Evolutionary conservation across 345 rosid genomes (phyloP).

Genomic region (Brassica rapa): DNA sequence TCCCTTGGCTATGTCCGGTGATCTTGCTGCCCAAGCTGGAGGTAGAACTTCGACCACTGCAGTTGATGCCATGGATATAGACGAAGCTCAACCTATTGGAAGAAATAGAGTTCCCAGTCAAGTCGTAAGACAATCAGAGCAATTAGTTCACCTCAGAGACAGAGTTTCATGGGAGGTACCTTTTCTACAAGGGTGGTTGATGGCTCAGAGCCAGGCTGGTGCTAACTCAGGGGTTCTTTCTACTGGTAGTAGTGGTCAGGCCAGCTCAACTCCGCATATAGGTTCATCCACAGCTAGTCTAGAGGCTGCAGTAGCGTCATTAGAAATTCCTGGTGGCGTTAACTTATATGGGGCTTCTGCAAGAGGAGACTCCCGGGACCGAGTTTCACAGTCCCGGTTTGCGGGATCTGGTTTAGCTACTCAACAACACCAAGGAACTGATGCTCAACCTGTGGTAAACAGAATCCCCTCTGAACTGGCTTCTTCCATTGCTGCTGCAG

Average conservation of each 20-base stretch:
- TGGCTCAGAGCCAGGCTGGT: slow-evolving; percentile 68
- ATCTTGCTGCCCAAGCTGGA: slow-evolving; percentile 31
- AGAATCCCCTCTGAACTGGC: slow-evolving; percentile 76
- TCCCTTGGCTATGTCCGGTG: slow-evolving; percentile 49
- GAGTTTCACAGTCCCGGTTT: slow-evolving; percentile 33
- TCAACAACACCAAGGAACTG: slow-evolving; percentile 30
- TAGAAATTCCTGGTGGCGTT: slow-evolving; percentile 51
- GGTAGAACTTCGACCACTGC: slow-evolving; percentile 28
- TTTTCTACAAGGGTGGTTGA: slow-evolving; percentile 75
- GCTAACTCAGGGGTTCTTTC: slow-evolving; percentile 49
- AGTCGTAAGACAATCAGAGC: slow-evolving; percentile 37
- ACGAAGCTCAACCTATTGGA: slow-evolving; percentile 55
- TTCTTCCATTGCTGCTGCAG: slow-evolving; percentile 80
- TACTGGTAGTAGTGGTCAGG: slow-evolving; percentile 43
- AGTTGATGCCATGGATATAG: slow-evolving; percentile 59
- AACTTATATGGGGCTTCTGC: slow-evolving; percentile 49
- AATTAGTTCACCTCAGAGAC: slow-evolving; percentile 53
- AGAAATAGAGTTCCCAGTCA: slow-evolving; percentile 36
- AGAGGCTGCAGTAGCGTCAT: slow-evolving; percentile 56
- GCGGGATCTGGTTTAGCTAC: slow-evolving; percentile 46
- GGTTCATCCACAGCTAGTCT: slow-evolving; percentile 46
- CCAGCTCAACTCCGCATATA: slow-evolving; percentile 37
- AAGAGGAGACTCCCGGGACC: slow-evolving; percentile 47
- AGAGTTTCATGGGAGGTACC: slow-evolving; percentile 66
- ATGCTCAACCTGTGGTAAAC: slow-evolving; percentile 52